These are phyloP conservation scores for Lactifluus pinguis DNA, from an alignment of 768 basidiomycete species.

Conservation along the genomic window DNA sequence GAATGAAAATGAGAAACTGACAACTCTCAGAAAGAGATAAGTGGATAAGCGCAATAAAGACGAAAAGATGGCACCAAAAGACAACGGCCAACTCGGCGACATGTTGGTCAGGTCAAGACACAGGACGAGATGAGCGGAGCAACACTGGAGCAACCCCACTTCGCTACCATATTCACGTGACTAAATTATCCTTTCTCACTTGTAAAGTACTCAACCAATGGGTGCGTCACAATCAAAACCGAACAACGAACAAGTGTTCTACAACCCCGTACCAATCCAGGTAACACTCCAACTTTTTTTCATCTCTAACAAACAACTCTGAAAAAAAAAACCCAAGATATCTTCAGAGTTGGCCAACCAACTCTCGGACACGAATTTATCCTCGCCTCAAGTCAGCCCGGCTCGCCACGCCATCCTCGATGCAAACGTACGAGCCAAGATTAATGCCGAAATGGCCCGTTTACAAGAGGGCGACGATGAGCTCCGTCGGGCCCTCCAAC, in stretches of 20 bases:
- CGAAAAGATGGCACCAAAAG: constrained; percentile 22
- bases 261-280: constrained; percentile 33
- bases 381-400: constrained; percentile 48
- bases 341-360: constrained; percentile 77
- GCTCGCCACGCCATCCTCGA: constrained; percentile 71
- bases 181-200: too few relatives aligned
- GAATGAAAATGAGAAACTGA: constrained; percentile 23
- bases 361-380: constrained; percentile 50
- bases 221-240: constrained; percentile 62
- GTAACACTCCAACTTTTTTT: constrained; percentile 14
- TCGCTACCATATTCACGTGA: too few relatives aligned
- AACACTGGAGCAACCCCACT: too few relatives aligned
- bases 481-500: constrained; percentile 50
- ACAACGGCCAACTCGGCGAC: background rate
- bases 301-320: too few relatives aligned
- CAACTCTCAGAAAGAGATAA: constrained; percentile 45
- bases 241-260: constrained; percentile 47
- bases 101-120: background rate
- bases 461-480: constrained; percentile 59
- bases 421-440: constrained; percentile 59
- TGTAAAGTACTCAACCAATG: constrained; percentile 31
- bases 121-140: too few relatives aligned
- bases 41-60: constrained; percentile 35
- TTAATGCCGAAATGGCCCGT: constrained; percentile 55
- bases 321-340: constrained; percentile 42